Conservation (phyloP, 768 basidiomycete genomes). For the Fistulinella prunicolor region DNA sequence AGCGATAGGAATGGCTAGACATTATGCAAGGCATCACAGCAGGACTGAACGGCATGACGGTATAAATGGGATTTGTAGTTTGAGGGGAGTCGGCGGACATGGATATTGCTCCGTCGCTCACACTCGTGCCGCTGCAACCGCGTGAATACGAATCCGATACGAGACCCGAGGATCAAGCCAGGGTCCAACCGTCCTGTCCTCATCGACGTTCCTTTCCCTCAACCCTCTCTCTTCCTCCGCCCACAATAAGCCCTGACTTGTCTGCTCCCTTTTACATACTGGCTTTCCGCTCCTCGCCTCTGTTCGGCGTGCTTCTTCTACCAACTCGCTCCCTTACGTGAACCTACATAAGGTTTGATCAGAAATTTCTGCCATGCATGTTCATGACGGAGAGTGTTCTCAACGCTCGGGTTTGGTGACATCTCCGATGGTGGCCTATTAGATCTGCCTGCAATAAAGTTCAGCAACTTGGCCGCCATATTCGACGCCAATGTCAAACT, state of each 20-base stretch:
- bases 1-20: constrained; percentile 8
- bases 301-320: constrained; percentile 3
- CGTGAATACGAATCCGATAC: constrained; percentile 26
- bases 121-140: constrained; percentile 25
- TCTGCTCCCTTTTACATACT: constrained; percentile 1
- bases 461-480: neutral
- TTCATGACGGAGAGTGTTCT: constrained; percentile 5
- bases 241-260: neutral
- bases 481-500: neutral
- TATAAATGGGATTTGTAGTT: constrained; percentile 26
- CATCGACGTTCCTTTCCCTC: neutral
- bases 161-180: constrained; percentile 22
- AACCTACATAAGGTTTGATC: constrained; percentile 12
- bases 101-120: constrained; percentile 29
- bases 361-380: constrained; percentile 1
- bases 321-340: constrained; percentile 12
- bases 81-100: constrained; percentile 33
- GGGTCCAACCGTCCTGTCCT: neutral
- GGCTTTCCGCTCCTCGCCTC: constrained; percentile 2
- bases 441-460: neutral
- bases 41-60: constrained; percentile 1
- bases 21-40: constrained; percentile 14
- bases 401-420: constrained; percentile 10
- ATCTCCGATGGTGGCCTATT: constrained; percentile 17
- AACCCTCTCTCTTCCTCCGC: neutral